Percentiles rank a stretch among this genome's conserved stretches.
phyloP scores from a whole-genome alignment of 2,329 filamentous ascomycete species.

The Trichoderma asperellum region DNA sequence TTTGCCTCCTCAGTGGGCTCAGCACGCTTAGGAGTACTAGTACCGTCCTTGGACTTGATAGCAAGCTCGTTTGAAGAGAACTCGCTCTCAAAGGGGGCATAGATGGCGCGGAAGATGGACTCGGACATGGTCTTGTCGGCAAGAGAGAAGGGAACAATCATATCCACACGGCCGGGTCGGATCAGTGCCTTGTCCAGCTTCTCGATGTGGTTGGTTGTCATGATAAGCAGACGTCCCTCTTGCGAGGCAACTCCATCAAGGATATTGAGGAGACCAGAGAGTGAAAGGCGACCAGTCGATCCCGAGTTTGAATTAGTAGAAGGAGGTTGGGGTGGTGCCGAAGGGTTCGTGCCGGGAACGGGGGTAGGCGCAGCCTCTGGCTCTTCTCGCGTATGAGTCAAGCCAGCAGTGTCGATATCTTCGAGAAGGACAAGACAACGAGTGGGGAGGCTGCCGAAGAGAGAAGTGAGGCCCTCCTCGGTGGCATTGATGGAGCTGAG shows the following conservation, averaged over 20 bases:
- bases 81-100: slow-evolving; percentile 53
- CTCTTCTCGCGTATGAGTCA: slow-evolving; percentile 62
- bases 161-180: slow-evolving; percentile 65
- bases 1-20: slow-evolving; percentile 39
- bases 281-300: slow-evolving; percentile 55
- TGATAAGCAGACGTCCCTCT: slow-evolving; percentile 65
- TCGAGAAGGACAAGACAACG: slow-evolving; percentile 76
- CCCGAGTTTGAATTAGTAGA: slow-evolving; percentile 1
- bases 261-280: slow-evolving; percentile 79
- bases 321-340: not conserved
- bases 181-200: slow-evolving; percentile 66
- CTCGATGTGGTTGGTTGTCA: slow-evolving; percentile 68
- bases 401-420: slow-evolving; percentile 74
- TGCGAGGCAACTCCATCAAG: slow-evolving; percentile 73
- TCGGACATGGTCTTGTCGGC: slow-evolving; percentile 57
- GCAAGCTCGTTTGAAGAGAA: slow-evolving; percentile 10
- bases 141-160: slow-evolving; percentile 59
- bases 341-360: slow-evolving; percentile 17
- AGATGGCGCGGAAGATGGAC: slow-evolving; percentile 63
- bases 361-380: slow-evolving; percentile 29
- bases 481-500: slow-evolving; percentile 65
- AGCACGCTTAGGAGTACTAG: slow-evolving; percentile 29
- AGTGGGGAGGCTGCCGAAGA: slow-evolving; percentile 69
- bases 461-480: slow-evolving; percentile 65
- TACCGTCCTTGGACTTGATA: slow-evolving; percentile 27